Percentiles rank a stretch among this genome's conserved stretches.
These are phyloP conservation scores for Ophiostoma montium DNA, from an alignment of 2,329 filamentous ascomycete species.

Conservation along the genomic window DNA sequence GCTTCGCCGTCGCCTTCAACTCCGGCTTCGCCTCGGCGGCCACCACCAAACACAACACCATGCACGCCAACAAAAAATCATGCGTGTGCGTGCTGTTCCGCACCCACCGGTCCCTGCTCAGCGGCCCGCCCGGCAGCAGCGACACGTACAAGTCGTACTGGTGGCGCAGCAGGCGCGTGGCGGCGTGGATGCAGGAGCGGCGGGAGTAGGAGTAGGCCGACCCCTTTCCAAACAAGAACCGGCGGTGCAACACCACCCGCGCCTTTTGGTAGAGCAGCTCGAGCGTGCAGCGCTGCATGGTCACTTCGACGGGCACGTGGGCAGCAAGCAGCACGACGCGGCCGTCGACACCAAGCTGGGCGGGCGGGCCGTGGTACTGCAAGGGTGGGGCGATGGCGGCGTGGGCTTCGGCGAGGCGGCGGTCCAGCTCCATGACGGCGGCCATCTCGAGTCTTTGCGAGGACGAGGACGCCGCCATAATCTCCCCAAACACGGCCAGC, in stretches of 20 bases:
- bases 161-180: slow-evolving; percentile 26
- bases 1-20: no score
- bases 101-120: slow-evolving; percentile 28
- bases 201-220: slow-evolving; percentile 25
- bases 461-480: neutral
- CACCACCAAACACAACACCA: slow-evolving; percentile 29
- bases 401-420: slow-evolving; percentile 10
- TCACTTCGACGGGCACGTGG: slow-evolving; percentile 14
- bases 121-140: slow-evolving; percentile 23
- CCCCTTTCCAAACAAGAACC: slow-evolving; percentile 21
- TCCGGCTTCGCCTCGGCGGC: no score
- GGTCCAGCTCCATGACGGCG: slow-evolving; percentile 14
- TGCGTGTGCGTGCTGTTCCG: slow-evolving; percentile 27
- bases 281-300: slow-evolving; percentile 17
- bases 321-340: neutral
- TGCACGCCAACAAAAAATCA: slow-evolving; percentile 33
- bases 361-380: neutral
- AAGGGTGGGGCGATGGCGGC: slow-evolving; percentile 2
- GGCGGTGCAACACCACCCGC: slow-evolving; percentile 16
- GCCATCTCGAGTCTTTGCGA: no score
- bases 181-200: slow-evolving; percentile 28
- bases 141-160: slow-evolving; percentile 29
- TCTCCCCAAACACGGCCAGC: slow-evolving; percentile 13
- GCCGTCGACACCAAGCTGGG: neutral
- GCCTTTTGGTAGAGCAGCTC: slow-evolving; percentile 17